phyloP scores from a whole-genome alignment of 768 basidiomycete genomes.

The Amanita jacksonii region DNA sequence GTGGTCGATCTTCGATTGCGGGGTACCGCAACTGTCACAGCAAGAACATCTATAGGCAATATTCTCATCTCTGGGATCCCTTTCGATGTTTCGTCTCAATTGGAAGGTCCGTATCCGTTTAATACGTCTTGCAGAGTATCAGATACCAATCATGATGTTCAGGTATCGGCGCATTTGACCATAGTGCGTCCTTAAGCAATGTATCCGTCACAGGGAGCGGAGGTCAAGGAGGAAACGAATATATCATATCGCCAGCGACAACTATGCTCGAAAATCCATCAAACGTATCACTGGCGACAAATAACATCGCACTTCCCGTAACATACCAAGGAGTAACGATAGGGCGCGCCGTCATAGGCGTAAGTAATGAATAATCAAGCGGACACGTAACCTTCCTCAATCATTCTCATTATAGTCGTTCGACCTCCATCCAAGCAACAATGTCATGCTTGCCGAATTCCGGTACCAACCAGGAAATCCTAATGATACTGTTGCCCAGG shows the following conservation, averaged over 20 bases:
- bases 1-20: slow-evolving; percentile 37
- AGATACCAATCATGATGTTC: background rate
- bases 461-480: slow-evolving; percentile 56
- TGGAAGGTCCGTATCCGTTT: slow-evolving; percentile 33
- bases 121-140: background rate
- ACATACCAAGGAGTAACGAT: slow-evolving; percentile 45
- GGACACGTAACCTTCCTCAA: slow-evolving; percentile 2
- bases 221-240: slow-evolving; percentile 50
- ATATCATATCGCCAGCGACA: slow-evolving; percentile 46
- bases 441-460: slow-evolving; percentile 48
- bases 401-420: slow-evolving; percentile 33
- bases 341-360: slow-evolving; percentile 50
- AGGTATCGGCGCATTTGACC: slow-evolving; percentile 56
- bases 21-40: slow-evolving; percentile 50
- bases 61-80: slow-evolving; percentile 56
- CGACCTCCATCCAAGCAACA: slow-evolving; percentile 47
- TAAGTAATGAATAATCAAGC: slow-evolving; percentile 20
- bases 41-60: slow-evolving; percentile 53
- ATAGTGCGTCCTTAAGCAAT: slow-evolving; percentile 40
- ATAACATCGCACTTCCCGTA: slow-evolving; percentile 48
- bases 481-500: slow-evolving; percentile 57
- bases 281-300: slow-evolving; percentile 53
- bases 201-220: slow-evolving; percentile 58
- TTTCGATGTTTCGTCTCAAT: slow-evolving; percentile 46
- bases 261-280: slow-evolving; percentile 57